Evolutionary conservation across 768 basidiomycete species (phyloP), one percentile per base, ranked within the genome.

Genomic region (Xerocomellus intermedius): DNA sequence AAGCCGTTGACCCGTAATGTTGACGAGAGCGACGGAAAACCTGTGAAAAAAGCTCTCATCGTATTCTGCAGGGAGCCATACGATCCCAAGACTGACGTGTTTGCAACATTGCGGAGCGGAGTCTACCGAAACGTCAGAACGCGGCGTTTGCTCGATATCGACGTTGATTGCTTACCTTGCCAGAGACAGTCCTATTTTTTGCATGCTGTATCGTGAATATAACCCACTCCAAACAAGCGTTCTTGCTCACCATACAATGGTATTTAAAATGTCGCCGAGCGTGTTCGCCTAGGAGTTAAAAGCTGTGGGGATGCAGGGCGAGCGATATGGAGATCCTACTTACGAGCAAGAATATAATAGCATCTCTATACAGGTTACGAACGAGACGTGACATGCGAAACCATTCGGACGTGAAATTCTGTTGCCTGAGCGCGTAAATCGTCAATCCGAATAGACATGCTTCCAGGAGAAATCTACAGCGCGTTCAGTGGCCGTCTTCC

Each of bases 1-100:
- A 32, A 53, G 52, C 30, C 45, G 30, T 16, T 53, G 52, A 19
- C 52, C 52, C 26, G 52, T 53, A 8, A 39, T 42, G 8, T 42
- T 54, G 38, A 54, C 30, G 32, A 54, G 21, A 7, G 24, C 22
- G 22, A 48, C 16, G 52, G 38, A 8, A 13, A 48, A 21, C 52
- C 45, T 54, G 21, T 39, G 24, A 13, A n/a, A 24, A 24, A 7
- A 28, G 5, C 16, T 21, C 10, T 47, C 30, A 35, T 32, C 24
- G 21, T 26, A 24, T 10, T 13, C 7, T 41, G 17, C 21, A 33
- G 1, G 7, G 19, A 30, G n/a, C 21, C 7, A 24, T 21, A 39
- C 3, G 30, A n/a, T 12, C 13, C 3, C 5, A 41, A 28, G 19
- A 38, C 52, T 30, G 21, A 53, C 52, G 44, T 8, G 38, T 32